A percentile compares a stretch with the other conserved stretches of the same genome.
Evolutionary conservation across 1,284 basidiomycete genomes (phyloP).

Genomic region (Ganoderma resinaceum): DNA sequence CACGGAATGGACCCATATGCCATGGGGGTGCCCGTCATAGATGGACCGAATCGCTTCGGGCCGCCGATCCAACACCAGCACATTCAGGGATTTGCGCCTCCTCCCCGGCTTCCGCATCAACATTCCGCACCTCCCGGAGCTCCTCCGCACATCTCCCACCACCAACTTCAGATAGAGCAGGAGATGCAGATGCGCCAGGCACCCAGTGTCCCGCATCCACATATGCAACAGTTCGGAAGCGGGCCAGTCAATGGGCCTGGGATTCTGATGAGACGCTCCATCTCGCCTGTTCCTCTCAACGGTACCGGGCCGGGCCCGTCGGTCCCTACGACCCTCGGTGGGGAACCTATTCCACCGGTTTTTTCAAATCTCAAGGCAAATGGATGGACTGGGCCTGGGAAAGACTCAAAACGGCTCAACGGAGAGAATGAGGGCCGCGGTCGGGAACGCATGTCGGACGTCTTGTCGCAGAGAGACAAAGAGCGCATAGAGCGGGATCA

Average conservation of each 20-base stretch:
- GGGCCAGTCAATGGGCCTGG: conserved; percentile 25
- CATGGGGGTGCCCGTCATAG: conserved; percentile 34
- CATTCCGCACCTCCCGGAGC: conserved; percentile 36
- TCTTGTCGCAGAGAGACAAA: conserved; percentile 38
- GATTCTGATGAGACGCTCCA: conserved; percentile 38
- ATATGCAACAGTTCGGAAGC: conserved; percentile 31
- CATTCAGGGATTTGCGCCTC: conserved; percentile 25
- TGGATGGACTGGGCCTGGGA: conserved; percentile 32
- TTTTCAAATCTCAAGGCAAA: conserved; percentile 32
- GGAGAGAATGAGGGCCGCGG: conserved; percentile 39
- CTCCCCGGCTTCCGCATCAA: conserved; percentile 37
- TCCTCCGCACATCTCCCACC: conserved; percentile 31
- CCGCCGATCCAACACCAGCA: conserved; percentile 30
- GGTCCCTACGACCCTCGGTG: conserved; percentile 25
- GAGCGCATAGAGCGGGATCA: conserved; percentile 40
- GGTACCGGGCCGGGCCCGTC: conserved; percentile 24
- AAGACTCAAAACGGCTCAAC: conserved; percentile 34
- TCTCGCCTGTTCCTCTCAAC: conserved; percentile 39
- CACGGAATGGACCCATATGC: conserved; percentile 34
- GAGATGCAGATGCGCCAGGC: conserved; percentile 35
- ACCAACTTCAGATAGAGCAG: conserved; percentile 38
- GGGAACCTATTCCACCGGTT: conserved; percentile 29
- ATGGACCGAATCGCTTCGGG: conserved; percentile 32
- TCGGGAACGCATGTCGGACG: conserved; percentile 37
- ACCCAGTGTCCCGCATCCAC: conserved; percentile 27